Evolutionary conservation across 257 asterid genomes (phyloP), one percentile per base, ranked within the genome.

Genomic region (Primulina huaijiensis): DNA sequence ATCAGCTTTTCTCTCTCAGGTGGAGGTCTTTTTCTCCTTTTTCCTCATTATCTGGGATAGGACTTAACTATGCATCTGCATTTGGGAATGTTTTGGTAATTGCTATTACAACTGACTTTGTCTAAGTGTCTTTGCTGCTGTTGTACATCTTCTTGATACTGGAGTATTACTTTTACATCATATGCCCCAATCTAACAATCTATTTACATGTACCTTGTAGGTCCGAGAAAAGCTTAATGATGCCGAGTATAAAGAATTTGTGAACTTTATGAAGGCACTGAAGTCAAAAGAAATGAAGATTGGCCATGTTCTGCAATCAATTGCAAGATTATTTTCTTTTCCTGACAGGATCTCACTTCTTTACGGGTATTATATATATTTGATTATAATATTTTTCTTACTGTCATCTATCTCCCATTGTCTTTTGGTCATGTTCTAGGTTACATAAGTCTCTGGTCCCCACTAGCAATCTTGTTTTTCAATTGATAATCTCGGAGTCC

Each of bases 331-430:
- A 57, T 94, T 94, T 75, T 87, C 96, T 75, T 82, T 76, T 64
- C 97, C 97, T 7, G 92, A 82, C 77, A 83, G 97, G 82, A 81
- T 72, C 56, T 77, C 89, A 75, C 99, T 93, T 75, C 94, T 89
- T 77, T 89, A 86, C 55, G 87, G 97, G 99, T 93, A 87, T 70
- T 55, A n/a, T 43, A 35, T 67, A 46, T 57, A 64, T 56, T 43
- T 58, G 34, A 29, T 23, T 25, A 72, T 14, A 60, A 67, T 29
- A 46, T 74, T 55, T 19, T 34, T 64, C 65, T 72, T 61, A 37
- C 71, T 63, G 55, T 46, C 19, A 52, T 50, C 29, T 2, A 35
- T 50, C 60, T 64, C 59, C 19, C 14, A 60, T 68, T 65, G 10
- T 4, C 21, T 23, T 62, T 72, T 20, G 40, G 19, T 40, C 14